Percentiles rank a stretch among this genome's conserved stretches.
Evolutionary conservation across 768 basidiomycete species (phyloP).

Genomic region (Glaciozyma martinii): DNA sequence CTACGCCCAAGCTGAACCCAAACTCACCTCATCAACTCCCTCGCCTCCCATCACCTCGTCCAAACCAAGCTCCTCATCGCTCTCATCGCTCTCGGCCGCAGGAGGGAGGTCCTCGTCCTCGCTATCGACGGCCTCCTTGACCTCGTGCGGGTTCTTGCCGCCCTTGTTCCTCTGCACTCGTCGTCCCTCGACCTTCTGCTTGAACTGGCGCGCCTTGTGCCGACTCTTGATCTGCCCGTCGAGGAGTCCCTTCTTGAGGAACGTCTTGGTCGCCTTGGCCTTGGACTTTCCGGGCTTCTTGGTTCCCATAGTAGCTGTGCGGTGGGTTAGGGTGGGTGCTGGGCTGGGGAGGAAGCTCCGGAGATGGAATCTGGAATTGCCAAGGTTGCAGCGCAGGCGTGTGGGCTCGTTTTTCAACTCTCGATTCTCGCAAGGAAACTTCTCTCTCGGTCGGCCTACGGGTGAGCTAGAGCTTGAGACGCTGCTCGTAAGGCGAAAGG

Average conservation of each 20-base stretch:
- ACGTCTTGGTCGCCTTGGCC: constrained; percentile 73
- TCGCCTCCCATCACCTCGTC: constrained; percentile 24
- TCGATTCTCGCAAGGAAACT: too few species aligned
- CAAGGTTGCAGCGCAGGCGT: too few species aligned
- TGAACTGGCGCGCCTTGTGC: constrained; percentile 67
- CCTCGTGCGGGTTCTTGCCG: constrained; percentile 38
- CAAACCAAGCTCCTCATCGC: constrained; percentile 28
- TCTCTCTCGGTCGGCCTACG: too few species aligned
- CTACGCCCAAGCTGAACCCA: constrained; percentile 57
- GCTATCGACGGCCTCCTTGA: constrained; percentile 38
- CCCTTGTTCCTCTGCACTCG: constrained; percentile 40
- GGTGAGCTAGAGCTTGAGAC: too few species aligned
- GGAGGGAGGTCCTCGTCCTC: constrained; percentile 29
- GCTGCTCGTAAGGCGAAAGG: too few species aligned
- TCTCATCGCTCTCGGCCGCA: constrained; percentile 30
- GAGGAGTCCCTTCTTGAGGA: constrained; percentile 76
- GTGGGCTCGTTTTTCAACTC: too few species aligned
- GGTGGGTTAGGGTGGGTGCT: too few species aligned
- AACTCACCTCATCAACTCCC: constrained; percentile 39
- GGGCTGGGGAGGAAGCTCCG: too few species aligned
- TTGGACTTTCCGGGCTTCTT: constrained; percentile 19
- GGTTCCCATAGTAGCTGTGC: too few species aligned
- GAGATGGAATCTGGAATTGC: too few species aligned
- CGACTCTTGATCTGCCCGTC: constrained; percentile 76
- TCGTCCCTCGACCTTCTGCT: constrained; percentile 60